phyloP scores from a whole-genome alignment of 1,284 basidiomycete genomes.

The Cutaneotrichosporon cavernicola region DNA sequence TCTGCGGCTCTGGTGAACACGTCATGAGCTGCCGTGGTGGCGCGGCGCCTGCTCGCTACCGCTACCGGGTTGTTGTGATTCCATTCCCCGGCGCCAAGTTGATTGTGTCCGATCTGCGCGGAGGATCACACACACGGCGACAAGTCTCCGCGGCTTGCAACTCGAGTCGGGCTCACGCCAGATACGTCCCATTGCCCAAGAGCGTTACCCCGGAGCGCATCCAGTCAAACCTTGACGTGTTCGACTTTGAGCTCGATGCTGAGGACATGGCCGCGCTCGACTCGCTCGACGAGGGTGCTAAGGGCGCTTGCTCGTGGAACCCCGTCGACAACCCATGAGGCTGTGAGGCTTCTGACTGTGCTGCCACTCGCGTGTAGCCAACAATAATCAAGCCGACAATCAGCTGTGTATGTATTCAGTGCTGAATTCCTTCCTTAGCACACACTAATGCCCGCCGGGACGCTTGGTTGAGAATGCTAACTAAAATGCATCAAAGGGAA shows the following conservation, averaged over 20 bases:
- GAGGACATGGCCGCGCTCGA: slow-evolving; percentile 66
- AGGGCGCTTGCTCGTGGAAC: slow-evolving; percentile 67
- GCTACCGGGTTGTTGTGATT: neutral
- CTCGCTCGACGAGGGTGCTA: slow-evolving; percentile 63
- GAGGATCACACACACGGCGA: neutral
- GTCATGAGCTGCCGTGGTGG: neutral
- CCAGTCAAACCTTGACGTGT: slow-evolving; percentile 65
- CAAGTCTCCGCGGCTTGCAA: neutral
- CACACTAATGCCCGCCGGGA: neutral
- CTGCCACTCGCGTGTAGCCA: neutral
- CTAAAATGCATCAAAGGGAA: slow-evolving; percentile 7
- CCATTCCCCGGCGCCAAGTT: neutral
- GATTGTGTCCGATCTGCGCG: neutral
- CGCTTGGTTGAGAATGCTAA: neutral
- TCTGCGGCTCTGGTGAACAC: neutral
- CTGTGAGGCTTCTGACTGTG: neutral
- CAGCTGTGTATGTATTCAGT: neutral
- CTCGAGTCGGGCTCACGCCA: slow-evolving; percentile 31
- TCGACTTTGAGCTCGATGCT: slow-evolving; percentile 64
- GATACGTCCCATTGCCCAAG: slow-evolving; percentile 72
- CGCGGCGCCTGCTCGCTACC: neutral
- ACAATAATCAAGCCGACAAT: neutral
- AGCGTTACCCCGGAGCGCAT: slow-evolving; percentile 68
- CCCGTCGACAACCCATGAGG: slow-evolving; percentile 57
- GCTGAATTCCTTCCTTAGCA: neutral